These are phyloP conservation scores for Fusarium buxicola DNA, from an alignment of 2,329 filamentous ascomycete genomes.

Conservation along the genomic window DNA sequence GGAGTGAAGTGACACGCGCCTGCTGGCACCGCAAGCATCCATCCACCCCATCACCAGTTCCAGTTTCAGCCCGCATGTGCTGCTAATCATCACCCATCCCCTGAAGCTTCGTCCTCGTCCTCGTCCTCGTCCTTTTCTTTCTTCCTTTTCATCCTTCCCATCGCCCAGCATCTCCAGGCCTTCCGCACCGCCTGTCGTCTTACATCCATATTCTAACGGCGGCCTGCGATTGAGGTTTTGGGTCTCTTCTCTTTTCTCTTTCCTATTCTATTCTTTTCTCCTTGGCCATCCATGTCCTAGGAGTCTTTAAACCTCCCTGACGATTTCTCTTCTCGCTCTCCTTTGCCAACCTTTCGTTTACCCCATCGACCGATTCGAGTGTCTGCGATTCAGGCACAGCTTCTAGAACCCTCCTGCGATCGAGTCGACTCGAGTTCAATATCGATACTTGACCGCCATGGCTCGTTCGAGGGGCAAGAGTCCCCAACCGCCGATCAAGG, in stretches of 20 bases:
- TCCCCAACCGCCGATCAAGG: constrained; percentile 50
- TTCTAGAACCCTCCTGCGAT: constrained; percentile 20
- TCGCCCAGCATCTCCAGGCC: constrained; percentile 20
- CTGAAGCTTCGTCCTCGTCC: constrained; percentile 43
- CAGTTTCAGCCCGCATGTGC: constrained; percentile 36
- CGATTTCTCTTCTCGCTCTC: constrained; percentile 35
- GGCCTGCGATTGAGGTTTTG: constrained; percentile 36
- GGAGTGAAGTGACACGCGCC: constrained; percentile 25
- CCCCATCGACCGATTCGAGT: constrained; percentile 16
- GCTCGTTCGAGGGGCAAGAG: constrained; percentile 54
- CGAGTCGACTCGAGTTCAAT: constrained; percentile 31
- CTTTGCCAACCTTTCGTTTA: constrained; percentile 24
- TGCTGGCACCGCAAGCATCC: constrained; percentile 32
- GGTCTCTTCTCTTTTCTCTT: constrained; percentile 23
- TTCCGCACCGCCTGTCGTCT: constrained; percentile 28
- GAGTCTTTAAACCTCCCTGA: constrained; percentile 36
- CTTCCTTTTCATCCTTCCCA: constrained; percentile 26
- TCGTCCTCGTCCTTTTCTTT: constrained; percentile 32
- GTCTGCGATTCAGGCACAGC: constrained; percentile 23
- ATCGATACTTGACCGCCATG: constrained; percentile 46
- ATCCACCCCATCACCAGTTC: constrained; percentile 31
- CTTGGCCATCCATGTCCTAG: constrained; percentile 39
- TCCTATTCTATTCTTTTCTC: constrained; percentile 12
- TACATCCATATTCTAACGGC: constrained; percentile 24
- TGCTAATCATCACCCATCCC: constrained; percentile 35